Evolutionary conservation across 192 early-diverging fungal genomes (phyloP), one percentile per base, ranked within the genome.

Genomic region (Coemansia sp.): DNA sequence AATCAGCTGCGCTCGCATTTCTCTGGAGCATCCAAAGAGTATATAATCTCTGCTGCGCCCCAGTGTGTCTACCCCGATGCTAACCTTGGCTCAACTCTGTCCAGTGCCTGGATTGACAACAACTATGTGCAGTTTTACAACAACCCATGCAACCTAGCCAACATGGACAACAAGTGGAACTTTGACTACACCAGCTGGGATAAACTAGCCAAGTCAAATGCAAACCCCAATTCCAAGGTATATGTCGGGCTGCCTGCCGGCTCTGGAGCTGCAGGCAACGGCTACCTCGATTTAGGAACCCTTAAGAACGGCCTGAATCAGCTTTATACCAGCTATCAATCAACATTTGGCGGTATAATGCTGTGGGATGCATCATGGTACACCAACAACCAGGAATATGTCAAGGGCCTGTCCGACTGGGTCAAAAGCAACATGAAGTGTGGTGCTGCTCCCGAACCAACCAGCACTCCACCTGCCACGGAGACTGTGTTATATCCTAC

Each of bases 101-200:
- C 82, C 10, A 41, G 58, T 4, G 77, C 85, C 3, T 84, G 82
- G 71, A 70, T 84, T 8, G 85, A 87, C 50, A 79, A 86, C 79
- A 57, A 86, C 19, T 87, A 82, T 64, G 81, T 91, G 1, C 88
- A 91, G 66, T 91, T 88, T 55, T 91, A 91, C 77, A 91, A 91
- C 80, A 91, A 91, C 58, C 87, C 83, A 40, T 91, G 88, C 55
- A 78, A 77, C 18, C 57, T 82, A 11, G 71, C 65, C 18, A 73
- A 66, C 55, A 83, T 69, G 50, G 46, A 62, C 47, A 69, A 68
- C 59, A 66, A 73, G 59, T 90, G 86, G 77, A 91, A 91, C 67
- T 91, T 85, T 68, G 82, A 83, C 39, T 75, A 75, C n/a, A 30
- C 56, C 1, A 72, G 70, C 51, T 91, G 88, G 88, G 79, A 86